Conservation (phyloP, 2,329 filamentous ascomycete genomes). For the Neofusicoccum parvum region DNA sequence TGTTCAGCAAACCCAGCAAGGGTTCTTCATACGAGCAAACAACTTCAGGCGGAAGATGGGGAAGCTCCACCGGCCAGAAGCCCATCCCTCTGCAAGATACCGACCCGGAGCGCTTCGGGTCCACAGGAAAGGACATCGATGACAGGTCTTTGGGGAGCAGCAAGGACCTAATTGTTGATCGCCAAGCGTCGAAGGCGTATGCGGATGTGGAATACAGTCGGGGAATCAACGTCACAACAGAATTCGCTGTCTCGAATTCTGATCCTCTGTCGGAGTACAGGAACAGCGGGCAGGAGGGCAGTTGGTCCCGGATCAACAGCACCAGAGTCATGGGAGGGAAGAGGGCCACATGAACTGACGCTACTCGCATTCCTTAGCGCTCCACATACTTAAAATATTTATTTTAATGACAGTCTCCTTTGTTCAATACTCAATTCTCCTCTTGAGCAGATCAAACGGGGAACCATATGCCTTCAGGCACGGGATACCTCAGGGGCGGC, state of each 20-base stretch:
- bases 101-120: background rate
- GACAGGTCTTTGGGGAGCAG: background rate
- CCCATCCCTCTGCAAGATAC: background rate
- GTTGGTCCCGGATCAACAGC: background rate
- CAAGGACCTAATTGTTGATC: constrained; percentile 2
- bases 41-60: too few species aligned
- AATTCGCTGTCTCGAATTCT: background rate
- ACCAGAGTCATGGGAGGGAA: background rate
- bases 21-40: background rate
- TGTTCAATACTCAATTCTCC: too few species aligned
- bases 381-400: too few species aligned
- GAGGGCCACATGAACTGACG: too few species aligned
- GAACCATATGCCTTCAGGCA: too few species aligned
- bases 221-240: background rate
- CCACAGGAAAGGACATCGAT: background rate
- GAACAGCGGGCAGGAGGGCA: background rate
- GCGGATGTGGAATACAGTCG: background rate
- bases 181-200: background rate
- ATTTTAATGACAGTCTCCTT: too few species aligned
- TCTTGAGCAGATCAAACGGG: too few species aligned
- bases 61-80: background rate
- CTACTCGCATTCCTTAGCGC: too few species aligned
- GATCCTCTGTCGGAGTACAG: background rate
- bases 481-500: too few species aligned
- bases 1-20: constrained; percentile 62